Conservation (phyloP, 1,284 basidiomycete genomes). For the Leccinum solheimii region DNA sequence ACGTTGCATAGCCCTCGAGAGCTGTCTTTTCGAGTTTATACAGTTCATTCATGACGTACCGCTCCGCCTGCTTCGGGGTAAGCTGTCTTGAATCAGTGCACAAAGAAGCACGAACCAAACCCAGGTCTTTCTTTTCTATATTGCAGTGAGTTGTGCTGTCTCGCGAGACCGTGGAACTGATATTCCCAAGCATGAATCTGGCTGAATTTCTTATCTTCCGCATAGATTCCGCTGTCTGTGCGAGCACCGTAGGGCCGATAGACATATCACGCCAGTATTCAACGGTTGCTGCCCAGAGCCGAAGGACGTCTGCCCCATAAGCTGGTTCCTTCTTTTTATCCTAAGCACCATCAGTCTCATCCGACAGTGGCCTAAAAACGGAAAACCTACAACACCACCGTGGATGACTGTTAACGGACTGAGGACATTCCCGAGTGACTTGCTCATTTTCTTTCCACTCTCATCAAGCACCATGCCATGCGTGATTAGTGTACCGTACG, state of each 20-base stretch:
- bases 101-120: constrained; percentile 52
- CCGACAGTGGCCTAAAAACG: background rate
- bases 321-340: constrained; percentile 70
- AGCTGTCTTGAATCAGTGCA: background rate
- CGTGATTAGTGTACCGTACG: constrained; percentile 85
- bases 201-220: constrained; percentile 88
- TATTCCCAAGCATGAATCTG: constrained; percentile 88
- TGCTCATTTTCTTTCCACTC: constrained; percentile 97
- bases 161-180: constrained; percentile 43
- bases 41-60: constrained; percentile 86
- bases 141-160: constrained; percentile 26
- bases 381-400: constrained; percentile 69
- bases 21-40: constrained; percentile 69
- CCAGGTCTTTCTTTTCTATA: constrained; percentile 51
- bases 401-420: constrained; percentile 81
- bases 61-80: constrained; percentile 60
- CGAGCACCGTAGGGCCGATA: constrained; percentile 78
- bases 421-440: constrained; percentile 91
- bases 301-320: constrained; percentile 85
- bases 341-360: constrained; percentile 38
- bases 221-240: constrained; percentile 76
- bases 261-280: constrained; percentile 91
- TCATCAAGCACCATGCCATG: constrained; percentile 98
- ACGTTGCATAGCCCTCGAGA: constrained; percentile 68
- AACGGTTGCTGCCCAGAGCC: constrained; percentile 91